phyloP scores from a whole-genome alignment of 2,329 filamentous ascomycete genomes.

The Diaporthe sp. region DNA sequence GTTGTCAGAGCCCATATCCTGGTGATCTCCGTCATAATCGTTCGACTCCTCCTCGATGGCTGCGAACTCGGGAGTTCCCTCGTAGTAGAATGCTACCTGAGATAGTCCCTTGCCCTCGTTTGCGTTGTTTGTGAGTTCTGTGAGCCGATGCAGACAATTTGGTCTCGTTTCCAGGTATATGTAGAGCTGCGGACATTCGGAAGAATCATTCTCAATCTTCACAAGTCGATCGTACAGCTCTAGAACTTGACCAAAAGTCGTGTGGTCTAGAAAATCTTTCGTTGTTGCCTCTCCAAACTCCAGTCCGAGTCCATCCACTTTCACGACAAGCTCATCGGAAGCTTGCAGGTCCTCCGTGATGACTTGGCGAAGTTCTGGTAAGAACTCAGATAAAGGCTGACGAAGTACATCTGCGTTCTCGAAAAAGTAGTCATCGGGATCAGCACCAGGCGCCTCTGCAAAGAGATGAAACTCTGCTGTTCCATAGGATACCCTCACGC shows the following conservation, averaged over 20 bases:
- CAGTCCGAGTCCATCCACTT: slow-evolving; percentile 65
- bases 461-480: slow-evolving; percentile 52
- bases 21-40: slow-evolving; percentile 29
- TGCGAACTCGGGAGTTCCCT: slow-evolving; percentile 30
- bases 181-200: slow-evolving; percentile 36
- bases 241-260: slow-evolving; percentile 39
- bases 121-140: slow-evolving; percentile 35
- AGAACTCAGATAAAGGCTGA: slow-evolving; percentile 59
- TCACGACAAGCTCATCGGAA: slow-evolving; percentile 65
- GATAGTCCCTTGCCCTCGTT: slow-evolving; percentile 39
- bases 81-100: slow-evolving; percentile 37
- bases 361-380: slow-evolving; percentile 61
- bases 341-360: slow-evolving; percentile 60
- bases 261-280: slow-evolving; percentile 37
- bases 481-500: slow-evolving; percentile 51
- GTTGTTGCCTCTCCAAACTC: slow-evolving; percentile 61
- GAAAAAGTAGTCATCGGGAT: slow-evolving; percentile 61
- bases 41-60: slow-evolving; percentile 39
- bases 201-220: slow-evolving; percentile 36
- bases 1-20: slow-evolving; percentile 26
- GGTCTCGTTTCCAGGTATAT: slow-evolving; percentile 36
- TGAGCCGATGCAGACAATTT: slow-evolving; percentile 36
- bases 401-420: slow-evolving; percentile 58
- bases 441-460: slow-evolving; percentile 53
- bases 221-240: slow-evolving; percentile 39